A percentile compares a stretch with the other conserved stretches of the same genome.
phyloP scores from a whole-genome alignment of 2,329 filamentous ascomycete species.

The Claviceps sp. region DNA sequence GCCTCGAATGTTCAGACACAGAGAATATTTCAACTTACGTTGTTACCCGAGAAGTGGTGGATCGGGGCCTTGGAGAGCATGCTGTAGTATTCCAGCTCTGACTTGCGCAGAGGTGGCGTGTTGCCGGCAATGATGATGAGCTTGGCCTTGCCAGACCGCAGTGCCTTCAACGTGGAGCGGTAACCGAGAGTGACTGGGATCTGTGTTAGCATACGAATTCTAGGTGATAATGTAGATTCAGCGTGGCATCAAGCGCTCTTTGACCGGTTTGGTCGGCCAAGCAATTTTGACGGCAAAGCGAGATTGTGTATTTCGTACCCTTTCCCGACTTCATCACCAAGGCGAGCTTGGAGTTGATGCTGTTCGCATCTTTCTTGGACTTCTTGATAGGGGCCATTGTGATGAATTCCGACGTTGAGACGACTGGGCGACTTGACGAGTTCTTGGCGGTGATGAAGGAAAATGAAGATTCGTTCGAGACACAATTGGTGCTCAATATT shows the following conservation, averaged over 20 bases:
- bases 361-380: conserved; percentile 74
- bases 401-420: conserved; percentile 22
- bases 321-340: conserved; percentile 55
- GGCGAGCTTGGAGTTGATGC: conserved; percentile 46
- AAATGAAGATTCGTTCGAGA: background rate
- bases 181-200: conserved; percentile 26
- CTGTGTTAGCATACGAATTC: background rate
- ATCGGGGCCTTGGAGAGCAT: conserved; percentile 90
- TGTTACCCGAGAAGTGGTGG: conserved; percentile 97
- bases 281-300: background rate
- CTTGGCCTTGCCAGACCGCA: conserved; percentile 96
- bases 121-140: conserved; percentile 88
- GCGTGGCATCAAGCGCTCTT: background rate
- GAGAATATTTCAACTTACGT: conserved; percentile 55
- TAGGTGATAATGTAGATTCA: background rate
- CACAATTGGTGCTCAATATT: background rate
- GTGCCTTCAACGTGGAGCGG: conserved; percentile 56
- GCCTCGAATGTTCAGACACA: background rate
- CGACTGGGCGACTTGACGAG: conserved; percentile 16
- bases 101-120: conserved; percentile 95
- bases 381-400: conserved; percentile 62
- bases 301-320: conserved; percentile 44
- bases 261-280: background rate
- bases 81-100: conserved; percentile 88
- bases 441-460: conserved; percentile 12